phyloP scores from a whole-genome alignment of 352 stramenopile species.

The Albugo laibachii region DNA sequence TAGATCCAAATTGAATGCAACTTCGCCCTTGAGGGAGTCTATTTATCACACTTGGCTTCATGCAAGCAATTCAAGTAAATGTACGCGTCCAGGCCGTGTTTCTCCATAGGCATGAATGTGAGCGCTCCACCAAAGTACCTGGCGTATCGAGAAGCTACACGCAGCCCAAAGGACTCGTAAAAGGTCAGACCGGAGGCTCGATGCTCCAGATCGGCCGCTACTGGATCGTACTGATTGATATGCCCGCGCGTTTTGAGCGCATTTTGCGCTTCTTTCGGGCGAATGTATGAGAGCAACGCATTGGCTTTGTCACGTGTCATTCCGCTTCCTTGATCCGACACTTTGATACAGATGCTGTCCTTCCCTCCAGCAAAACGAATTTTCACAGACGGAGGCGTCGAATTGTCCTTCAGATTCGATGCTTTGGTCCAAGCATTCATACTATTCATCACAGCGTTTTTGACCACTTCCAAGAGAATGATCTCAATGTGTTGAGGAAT shows the following conservation, averaged over 20 bases:
- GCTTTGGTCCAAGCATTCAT: constrained; percentile 10
- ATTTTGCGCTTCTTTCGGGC: constrained; percentile 9
- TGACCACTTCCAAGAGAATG: constrained; percentile 62
- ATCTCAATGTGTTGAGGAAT: constrained; percentile 68
- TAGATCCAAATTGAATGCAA: no score
- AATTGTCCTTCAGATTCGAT: not conserved
- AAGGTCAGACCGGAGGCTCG: constrained; percentile 45
- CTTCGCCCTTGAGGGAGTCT: no score
- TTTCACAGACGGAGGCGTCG: constrained; percentile 23
- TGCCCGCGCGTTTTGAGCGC: not conserved
- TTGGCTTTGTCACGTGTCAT: constrained; percentile 63
- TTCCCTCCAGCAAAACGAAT: constrained; percentile 41
- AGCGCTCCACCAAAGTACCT: constrained; percentile 98
- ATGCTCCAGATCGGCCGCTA: constrained; percentile 43
- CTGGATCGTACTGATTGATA: constrained; percentile 28
- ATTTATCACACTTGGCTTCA: constrained; percentile 17
- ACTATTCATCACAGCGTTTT: constrained; percentile 65
- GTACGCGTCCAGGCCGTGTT: constrained; percentile 92
- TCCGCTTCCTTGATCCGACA: constrained; percentile 48
- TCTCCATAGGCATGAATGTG: constrained; percentile 97
- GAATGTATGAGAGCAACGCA: constrained; percentile 39
- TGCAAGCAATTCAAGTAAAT: constrained; percentile 79
- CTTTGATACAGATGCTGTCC: constrained; percentile 63
- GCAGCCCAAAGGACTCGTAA: constrained; percentile 77
- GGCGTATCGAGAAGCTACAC: constrained; percentile 84